Percentiles rank a stretch among this genome's conserved stretches.
Evolutionary conservation across 306 rosid genomes (phyloP).

Genomic region (Quercus berberidifolia): DNA sequence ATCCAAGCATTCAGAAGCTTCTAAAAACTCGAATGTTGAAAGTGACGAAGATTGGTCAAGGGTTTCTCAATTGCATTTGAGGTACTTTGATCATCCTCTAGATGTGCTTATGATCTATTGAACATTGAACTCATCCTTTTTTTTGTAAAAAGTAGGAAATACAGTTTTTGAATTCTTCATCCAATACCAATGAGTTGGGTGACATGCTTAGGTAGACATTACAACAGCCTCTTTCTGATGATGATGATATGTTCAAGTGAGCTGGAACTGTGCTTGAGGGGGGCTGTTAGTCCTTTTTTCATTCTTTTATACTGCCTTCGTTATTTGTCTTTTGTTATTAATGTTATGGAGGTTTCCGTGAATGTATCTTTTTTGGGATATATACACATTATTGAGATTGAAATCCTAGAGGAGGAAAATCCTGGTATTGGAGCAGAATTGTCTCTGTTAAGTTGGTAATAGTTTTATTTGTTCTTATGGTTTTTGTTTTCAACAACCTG

Average conservation of each 20-base stretch:
- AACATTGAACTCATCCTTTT: neutral
- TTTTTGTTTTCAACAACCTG: neutral
- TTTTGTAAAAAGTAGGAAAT: no score
- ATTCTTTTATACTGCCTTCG: no score
- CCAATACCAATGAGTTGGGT: no score
- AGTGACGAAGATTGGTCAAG: slow-evolving; percentile 70
- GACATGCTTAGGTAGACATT: no score
- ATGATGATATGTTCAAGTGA: no score
- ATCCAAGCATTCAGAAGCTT: slow-evolving; percentile 39
- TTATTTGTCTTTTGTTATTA: neutral
- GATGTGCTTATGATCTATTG: slow-evolving; percentile 9
- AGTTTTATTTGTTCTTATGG: neutral
- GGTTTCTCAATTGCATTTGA: slow-evolving; percentile 50
- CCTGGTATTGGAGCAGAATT: neutral
- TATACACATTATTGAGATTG: neutral
- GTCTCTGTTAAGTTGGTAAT: neutral
- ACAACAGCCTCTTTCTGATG: no score
- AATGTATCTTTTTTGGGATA: neutral
- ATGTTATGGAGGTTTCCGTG: neutral
- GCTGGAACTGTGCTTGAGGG: no score
- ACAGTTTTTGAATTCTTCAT: no score
- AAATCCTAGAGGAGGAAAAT: neutral
- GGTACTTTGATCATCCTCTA: slow-evolving; percentile 41
- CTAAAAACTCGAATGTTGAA: slow-evolving; percentile 32
- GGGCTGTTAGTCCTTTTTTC: no score